A percentile compares a stretch with the other conserved stretches of the same genome.
Evolutionary conservation across 2,329 filamentous ascomycete genomes (phyloP).

Genomic region (Fusarium caatingaense): DNA sequence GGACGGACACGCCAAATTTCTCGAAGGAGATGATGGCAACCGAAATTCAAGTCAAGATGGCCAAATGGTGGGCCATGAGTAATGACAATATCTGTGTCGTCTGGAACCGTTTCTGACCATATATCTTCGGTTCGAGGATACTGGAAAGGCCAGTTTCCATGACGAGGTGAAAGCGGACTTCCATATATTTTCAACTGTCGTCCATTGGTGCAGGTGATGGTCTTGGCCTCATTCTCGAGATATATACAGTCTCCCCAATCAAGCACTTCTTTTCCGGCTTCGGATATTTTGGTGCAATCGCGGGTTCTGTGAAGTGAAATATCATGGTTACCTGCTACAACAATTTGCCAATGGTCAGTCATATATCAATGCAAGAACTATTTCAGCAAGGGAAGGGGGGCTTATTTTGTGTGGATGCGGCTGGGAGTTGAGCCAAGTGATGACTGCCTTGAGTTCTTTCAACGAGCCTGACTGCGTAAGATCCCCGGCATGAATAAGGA

Average conservation of each 20-base stretch:
- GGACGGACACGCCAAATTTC: conserved; percentile 68
- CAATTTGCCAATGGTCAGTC: conserved; percentile 41
- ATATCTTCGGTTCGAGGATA: conserved; percentile 49
- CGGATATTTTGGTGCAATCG: neutral
- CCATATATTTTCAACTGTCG: conserved; percentile 45
- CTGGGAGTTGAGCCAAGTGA: conserved; percentile 57
- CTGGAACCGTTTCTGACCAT: conserved; percentile 43
- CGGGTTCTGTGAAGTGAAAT: conserved; percentile 45
- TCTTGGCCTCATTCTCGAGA: conserved; percentile 38
- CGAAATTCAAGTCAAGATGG: conserved; percentile 52
- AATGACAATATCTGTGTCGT: conserved; percentile 52
- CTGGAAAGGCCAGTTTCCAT: conserved; percentile 58
- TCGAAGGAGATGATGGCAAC: conserved; percentile 51
- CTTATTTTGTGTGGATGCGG: conserved; percentile 54
- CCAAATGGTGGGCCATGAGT: conserved; percentile 54
- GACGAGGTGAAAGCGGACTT: conserved; percentile 49
- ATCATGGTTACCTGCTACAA: conserved; percentile 62
- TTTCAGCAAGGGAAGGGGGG: neutral
- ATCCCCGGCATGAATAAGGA: conserved; percentile 62
- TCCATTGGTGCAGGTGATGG: conserved; percentile 42
- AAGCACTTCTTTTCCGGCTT: conserved; percentile 9
- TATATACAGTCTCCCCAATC: conserved; percentile 45
- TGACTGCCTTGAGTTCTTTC: conserved; percentile 52
- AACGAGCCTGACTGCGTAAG: conserved; percentile 59
- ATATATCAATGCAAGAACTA: neutral